These are phyloP conservation scores for Alternaria consortialis DNA, from an alignment of 2,329 filamentous ascomycete genomes.

Conservation along the genomic window DNA sequence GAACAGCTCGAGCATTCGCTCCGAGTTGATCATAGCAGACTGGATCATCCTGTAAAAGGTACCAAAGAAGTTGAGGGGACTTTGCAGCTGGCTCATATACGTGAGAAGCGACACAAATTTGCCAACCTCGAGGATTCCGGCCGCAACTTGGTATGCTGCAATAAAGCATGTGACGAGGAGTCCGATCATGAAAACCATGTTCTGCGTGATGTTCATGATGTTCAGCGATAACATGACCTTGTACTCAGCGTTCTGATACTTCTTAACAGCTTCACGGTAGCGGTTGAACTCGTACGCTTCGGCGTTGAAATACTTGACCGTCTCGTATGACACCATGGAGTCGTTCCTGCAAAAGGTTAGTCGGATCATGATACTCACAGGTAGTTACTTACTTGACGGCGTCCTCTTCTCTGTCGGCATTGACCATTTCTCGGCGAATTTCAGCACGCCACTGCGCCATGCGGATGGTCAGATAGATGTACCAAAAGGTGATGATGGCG, in stretches of 20 bases:
- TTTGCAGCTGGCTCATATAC: slow-evolving; percentile 77
- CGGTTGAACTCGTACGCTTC: slow-evolving; percentile 66
- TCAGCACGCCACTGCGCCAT: slow-evolving; percentile 94
- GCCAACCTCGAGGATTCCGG: slow-evolving; percentile 68
- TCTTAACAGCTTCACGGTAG: slow-evolving; percentile 64
- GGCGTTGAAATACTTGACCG: slow-evolving; percentile 72
- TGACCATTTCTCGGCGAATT: slow-evolving; percentile 91
- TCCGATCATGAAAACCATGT: slow-evolving; percentile 69
- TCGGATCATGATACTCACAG: background rate
- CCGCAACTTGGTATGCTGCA: slow-evolving; percentile 73
- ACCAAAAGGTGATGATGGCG: slow-evolving; percentile 90
- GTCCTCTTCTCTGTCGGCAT: slow-evolving; percentile 92
- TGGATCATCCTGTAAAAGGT: slow-evolving; percentile 97
- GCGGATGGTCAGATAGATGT: slow-evolving; percentile 94
- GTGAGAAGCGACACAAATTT: slow-evolving; percentile 76
- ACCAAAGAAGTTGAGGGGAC: slow-evolving; percentile 79
- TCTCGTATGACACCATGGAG: slow-evolving; percentile 97
- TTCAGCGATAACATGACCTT: slow-evolving; percentile 66
- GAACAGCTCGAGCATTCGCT: slow-evolving; percentile 93
- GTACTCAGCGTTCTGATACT: slow-evolving; percentile 67
- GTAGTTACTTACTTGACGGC: slow-evolving; percentile 76
- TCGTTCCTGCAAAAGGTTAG: slow-evolving; percentile 71
- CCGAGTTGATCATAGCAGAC: slow-evolving; percentile 95
- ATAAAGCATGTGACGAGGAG: slow-evolving; percentile 75
- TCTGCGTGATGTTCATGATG: slow-evolving; percentile 69